Evolutionary conservation across 2,329 filamentous ascomycete genomes (phyloP), one percentile per base, ranked within the genome.

Genomic region (Neonectria ditissima): DNA sequence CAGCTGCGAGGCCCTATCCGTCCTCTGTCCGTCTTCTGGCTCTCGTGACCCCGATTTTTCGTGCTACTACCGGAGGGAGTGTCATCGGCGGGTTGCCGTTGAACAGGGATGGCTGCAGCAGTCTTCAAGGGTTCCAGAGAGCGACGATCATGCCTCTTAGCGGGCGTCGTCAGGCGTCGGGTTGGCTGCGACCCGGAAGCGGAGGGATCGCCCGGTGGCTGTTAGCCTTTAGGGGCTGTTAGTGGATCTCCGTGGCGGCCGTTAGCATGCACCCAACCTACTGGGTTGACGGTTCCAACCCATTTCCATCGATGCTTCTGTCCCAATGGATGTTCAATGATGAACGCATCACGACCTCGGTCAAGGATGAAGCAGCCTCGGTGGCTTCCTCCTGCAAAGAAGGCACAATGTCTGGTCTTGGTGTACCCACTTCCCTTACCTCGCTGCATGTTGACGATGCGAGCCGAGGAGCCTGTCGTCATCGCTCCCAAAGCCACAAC

Each of bases 241-340:
- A 6, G 48, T 54, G 48, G 56, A 39, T 18, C 28, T 37, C 5
- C 4, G 56, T 52, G 55, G 55, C 55, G 14, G 45, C 14, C 22
- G 18, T 48, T 51, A 52, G 47, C 16, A 28, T 14, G 10, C 20
- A 20, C 24, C 18, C 13, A 14, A 22, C 22, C 20, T 11, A 7
- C 20, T 13, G 3, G 28, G 14, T 47, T 18, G 24, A 37, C 14
- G 24, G n/a, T 5, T 37, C 9, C 14, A n/a, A n/a, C 34, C n/a
- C 14, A n/a, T 37, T 37, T 37, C 32, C 34, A 16, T 37, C 18
- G 20, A 32, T 20, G 43, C 37, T 47, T n/a, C 48, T n/a, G 16
- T 51, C 13, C 24, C n/a, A n/a, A n/a, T n/a, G n/a, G n/a, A n/a
- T n/a, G 39, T 22, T 20, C 18, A 13, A 44, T 20, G 9, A 3